Evolutionary conservation across 805 yeast genomes (phyloP), one percentile per base, ranked within the genome.

Genomic region (Candida insectorum): DNA sequence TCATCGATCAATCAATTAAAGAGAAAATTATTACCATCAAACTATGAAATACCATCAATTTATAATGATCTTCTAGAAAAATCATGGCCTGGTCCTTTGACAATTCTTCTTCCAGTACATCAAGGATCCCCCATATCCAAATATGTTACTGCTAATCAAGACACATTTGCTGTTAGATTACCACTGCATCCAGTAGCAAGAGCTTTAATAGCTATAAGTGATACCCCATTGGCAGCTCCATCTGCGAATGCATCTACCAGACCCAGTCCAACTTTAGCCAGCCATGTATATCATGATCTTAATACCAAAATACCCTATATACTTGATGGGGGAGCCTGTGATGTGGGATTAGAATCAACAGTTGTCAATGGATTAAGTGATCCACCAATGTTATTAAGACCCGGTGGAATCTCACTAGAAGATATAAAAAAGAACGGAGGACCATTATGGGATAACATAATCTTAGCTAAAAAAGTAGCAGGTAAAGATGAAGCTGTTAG

Each of bases 1-100:
- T 78, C 96, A 0, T 83, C 95, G 0, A 49, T 75, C 2, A 75
- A 73, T 17, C 97, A 88, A 59, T 65, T 93, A 26, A 66, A 77
- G 35, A 59, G 83, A 22, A 70, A 70, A 44, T 62, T 89, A 26
- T 65, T 77, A n/a, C 67, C 71, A 3, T 39, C 58, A 13, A 63
- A 59, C 37, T 60, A 65, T 16, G 60, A 66, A 16, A 73, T 91
- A 5, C 97, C 97, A 0, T 60, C 62, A 1, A 69, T 80, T 0
- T 93, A 93, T 54, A 58, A 64, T 20, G 72, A 77, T 0, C 65
- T 93, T 26, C 65, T 89, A 8, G 68, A 70, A 2, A 70, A 69
- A 41, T 83, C 85, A 48, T 93, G 97, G 97, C 98, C 98, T 0
- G 98, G 98, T 0, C 97, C 98, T 0, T 62, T 93, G 36, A 88